Base-by-base conservation (phyloP, 2,329 filamentous ascomycete genomes). In the Cladosporium sp. region DNA sequence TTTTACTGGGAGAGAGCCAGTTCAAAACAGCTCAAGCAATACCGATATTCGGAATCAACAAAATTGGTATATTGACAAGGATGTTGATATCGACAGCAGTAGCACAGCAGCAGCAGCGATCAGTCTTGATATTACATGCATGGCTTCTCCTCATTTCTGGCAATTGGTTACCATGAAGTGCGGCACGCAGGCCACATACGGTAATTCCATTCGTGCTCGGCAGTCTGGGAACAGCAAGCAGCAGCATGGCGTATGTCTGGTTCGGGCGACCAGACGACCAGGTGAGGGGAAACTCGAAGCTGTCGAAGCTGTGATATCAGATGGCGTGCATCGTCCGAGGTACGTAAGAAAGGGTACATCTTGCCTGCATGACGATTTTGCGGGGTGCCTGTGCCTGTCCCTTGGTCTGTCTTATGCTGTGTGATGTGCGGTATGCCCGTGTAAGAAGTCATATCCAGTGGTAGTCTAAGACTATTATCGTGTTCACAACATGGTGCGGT, bases 191-290 rank as follows among this genome's bases (percentile, higher is more conserved):
- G 34, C 61, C 51, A 28, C 38, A 63, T 55, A 52, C 51, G 61
- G 61, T 55, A 64, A 36, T 64, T 57, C 61, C 61, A 57, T 64
- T 64, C 61, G 61, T 64, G 61, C 51, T 55, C 61, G 61, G 61
- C 51, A 47, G 36, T 41, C 34, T 55, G 36, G 60, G 41, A 47
- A 12, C n/a, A 47, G 8, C n/a, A 47, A 41, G 41, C n/a, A 60
- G 58, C 58, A 30, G 38, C 26, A 49, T 60, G 21, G 55, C 55
- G n/a, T 58, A 24, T 52, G 47, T 52, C 38, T 62, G 32, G 44
- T 38, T 24, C 47, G 44, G 49, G 49, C 49, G 8, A 30, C 4
- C 28, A 30, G 28, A 11, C 8, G n/a, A 21, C 36, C 54, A 57
- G 28, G 36, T 64, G 61, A 64, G 61, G 61, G 61, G 61, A 57